These are phyloP conservation scores for Epichloe uncinata DNA, from an alignment of 2,329 filamentous ascomycete species.

Conservation along the genomic window DNA sequence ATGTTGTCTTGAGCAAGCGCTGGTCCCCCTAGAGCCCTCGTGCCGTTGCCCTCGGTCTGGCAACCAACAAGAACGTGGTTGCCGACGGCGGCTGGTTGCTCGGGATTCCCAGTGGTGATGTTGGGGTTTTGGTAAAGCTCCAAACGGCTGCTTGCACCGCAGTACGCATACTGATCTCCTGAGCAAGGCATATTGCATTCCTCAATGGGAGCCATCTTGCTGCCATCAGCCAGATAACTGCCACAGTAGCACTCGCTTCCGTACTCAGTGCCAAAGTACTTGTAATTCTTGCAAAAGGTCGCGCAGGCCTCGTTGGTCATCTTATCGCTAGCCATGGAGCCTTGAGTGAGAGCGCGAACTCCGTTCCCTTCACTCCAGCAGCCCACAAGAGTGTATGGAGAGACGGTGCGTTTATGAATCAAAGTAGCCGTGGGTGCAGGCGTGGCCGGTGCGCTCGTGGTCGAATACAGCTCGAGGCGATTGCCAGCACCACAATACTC, in stretches of 20 bases:
- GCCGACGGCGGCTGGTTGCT: conserved; percentile 19
- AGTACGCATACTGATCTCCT: conserved; percentile 20
- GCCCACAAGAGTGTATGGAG: conserved; percentile 21
- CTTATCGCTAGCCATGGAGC: conserved; percentile 11
- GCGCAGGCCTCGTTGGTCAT: conserved; percentile 24
- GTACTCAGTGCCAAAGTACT: conserved; percentile 29
- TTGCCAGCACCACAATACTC: conserved; percentile 30
- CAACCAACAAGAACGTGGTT: conserved; percentile 23
- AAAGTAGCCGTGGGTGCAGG: conserved; percentile 17
- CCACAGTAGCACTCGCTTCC: conserved; percentile 27
- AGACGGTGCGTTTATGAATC: conserved; percentile 11
- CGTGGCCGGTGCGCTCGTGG: conserved; percentile 20
- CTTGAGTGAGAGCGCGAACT: conserved; percentile 20
- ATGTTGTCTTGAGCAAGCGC: conserved; percentile 15
- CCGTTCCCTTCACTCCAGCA: conserved; percentile 27
- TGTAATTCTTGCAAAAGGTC: conserved; percentile 21
- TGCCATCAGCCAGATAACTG: conserved; percentile 16
- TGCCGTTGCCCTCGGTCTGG: conserved; percentile 21
- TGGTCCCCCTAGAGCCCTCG: conserved; percentile 19
- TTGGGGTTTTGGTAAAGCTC: conserved; percentile 21
- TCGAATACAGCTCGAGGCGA: conserved; percentile 30
- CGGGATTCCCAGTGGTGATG: conserved; percentile 14
- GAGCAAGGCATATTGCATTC: conserved; percentile 24
- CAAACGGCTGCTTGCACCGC: conserved; percentile 17
- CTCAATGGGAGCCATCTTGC: conserved; percentile 13